Percentiles rank a stretch among this genome's conserved stretches.
phyloP scores from a whole-genome alignment of 2,329 filamentous ascomycete genomes.

The Ilyonectria robusta region DNA sequence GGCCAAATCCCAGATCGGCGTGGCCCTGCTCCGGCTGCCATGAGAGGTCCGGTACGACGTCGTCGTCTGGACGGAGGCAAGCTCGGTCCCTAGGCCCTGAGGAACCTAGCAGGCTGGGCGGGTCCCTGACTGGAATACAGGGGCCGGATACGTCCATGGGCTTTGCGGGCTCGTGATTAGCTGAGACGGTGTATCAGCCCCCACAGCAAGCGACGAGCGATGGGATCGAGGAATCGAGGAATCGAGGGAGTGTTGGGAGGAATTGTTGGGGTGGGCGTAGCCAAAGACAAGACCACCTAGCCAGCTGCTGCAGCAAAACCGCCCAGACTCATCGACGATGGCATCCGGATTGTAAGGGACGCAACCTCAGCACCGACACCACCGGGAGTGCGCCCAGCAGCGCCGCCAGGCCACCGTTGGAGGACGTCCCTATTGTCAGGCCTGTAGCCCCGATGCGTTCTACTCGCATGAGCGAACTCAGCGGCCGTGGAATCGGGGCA shows the following conservation, averaged over 20 bases:
- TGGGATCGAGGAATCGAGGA: slow-evolving; percentile 1
- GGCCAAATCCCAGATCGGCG: slow-evolving; percentile 54
- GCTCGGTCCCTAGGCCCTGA: not conserved
- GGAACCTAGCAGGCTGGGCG: not conserved
- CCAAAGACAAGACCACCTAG: slow-evolving; percentile 1
- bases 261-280: not conserved
- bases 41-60: slow-evolving; percentile 1
- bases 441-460: slow-evolving; percentile 45
- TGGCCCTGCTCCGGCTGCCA: slow-evolving; percentile 6
- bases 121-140: not conserved
- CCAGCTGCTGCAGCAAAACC: not conserved
- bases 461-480: slow-evolving; percentile 47
- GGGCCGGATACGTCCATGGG: not conserved
- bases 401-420: slow-evolving; percentile 36
- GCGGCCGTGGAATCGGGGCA: slow-evolving; percentile 52
- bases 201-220: not conserved
- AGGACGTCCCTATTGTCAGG: slow-evolving; percentile 46
- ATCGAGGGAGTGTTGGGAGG: not conserved
- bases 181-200: not conserved
- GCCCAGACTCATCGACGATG: slow-evolving; percentile 4
- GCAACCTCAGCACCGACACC: not conserved
- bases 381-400: not conserved
- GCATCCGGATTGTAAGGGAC: not conserved
- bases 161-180: slow-evolving; percentile 6
- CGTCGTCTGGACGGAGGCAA: not conserved